These are phyloP conservation scores for Torulaspora quercuum DNA, from an alignment of 805 yeast genomes.

Conservation along the genomic window DNA sequence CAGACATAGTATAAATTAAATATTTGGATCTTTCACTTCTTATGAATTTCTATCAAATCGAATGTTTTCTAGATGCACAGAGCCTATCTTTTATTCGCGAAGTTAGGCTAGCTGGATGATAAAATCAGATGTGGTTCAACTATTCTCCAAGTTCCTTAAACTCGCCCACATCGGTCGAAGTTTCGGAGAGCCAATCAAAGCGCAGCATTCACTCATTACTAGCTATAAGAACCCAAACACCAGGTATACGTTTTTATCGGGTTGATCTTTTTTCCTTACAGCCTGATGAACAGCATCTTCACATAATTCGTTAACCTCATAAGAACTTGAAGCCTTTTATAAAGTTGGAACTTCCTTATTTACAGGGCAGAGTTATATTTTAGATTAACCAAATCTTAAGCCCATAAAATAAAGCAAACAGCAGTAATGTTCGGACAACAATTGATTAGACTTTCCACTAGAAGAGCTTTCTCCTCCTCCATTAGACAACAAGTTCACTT, in stretches of 20 bases:
- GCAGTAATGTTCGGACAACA: slow-evolving; percentile 36
- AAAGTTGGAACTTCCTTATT: no score
- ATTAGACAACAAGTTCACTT: slow-evolving; percentile 43
- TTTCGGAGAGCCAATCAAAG: slow-evolving; percentile 14
- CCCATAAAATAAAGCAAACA: no score
- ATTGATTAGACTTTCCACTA: slow-evolving; percentile 33
- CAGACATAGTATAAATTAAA: slow-evolving; percentile 26
- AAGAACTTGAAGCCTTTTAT: no score
- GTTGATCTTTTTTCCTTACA: slow-evolving; percentile 6
- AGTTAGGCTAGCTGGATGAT: no score
- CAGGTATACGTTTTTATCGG: slow-evolving; percentile 13
- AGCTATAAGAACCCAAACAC: slow-evolving; percentile 13
- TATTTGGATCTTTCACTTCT: neutral
- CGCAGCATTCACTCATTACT: slow-evolving; percentile 12
- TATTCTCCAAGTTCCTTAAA: slow-evolving; percentile 6
- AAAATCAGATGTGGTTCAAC: slow-evolving; percentile 3
- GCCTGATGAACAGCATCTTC: slow-evolving; percentile 2
- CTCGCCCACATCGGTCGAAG: slow-evolving; percentile 3
- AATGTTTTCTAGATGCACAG: no score
- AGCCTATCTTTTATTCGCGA: no score
- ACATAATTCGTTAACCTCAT: no score
- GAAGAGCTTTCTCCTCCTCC: slow-evolving; percentile 56
- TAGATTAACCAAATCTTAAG: no score
- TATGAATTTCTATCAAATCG: no score
- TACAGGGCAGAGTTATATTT: no score